A percentile compares a stretch with the other conserved stretches of the same genome.
Evolutionary conservation across 352 stramenopile species (phyloP).

Genomic region (Elongisporangium senticosum): DNA sequence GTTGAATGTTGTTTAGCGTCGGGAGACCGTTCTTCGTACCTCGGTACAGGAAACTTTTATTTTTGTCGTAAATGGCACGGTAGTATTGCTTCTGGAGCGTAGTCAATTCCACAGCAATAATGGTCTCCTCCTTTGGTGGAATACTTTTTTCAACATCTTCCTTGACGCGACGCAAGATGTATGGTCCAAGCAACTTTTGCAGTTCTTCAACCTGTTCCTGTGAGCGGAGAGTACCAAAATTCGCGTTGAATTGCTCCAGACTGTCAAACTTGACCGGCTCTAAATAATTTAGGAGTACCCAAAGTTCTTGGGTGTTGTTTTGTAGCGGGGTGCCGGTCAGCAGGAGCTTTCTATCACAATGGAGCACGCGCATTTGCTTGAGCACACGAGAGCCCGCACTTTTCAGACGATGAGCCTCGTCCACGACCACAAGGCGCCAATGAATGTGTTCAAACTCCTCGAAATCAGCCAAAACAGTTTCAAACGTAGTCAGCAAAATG

Average conservation of each 20-base stretch:
- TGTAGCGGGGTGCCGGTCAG: constrained; percentile 97
- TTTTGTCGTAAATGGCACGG: constrained; percentile 98
- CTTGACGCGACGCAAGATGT: constrained; percentile 96
- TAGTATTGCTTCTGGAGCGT: constrained; percentile 99
- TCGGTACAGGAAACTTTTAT: constrained; percentile 95
- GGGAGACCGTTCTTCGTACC: constrained; percentile 82
- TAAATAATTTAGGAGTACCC: constrained; percentile 96
- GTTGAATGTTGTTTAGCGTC: constrained; percentile 98
- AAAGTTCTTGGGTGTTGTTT: constrained; percentile 97
- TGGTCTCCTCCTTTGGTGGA: constrained; percentile 95
- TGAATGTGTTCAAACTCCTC: constrained; percentile 85
- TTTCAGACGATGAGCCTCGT: constrained; percentile 83
- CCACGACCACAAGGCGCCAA: constrained; percentile 77
- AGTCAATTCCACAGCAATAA: constrained; percentile 96
- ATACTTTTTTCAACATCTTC: constrained; percentile 96
- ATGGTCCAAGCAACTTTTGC: constrained; percentile 92
- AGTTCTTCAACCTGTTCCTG: constrained; percentile 93
- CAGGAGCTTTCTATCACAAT: constrained; percentile 89
- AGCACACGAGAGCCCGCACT: constrained; percentile 73
- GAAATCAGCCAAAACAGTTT: constrained; percentile 79
- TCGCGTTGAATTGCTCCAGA: constrained; percentile 86
- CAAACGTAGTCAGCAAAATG: constrained; percentile 77
- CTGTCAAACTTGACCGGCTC: constrained; percentile 91
- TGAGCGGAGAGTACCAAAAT: constrained; percentile 91
- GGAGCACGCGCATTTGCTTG: constrained; percentile 82